Conservation (phyloP, 805 yeast species). For the Candida ficus region DNA sequence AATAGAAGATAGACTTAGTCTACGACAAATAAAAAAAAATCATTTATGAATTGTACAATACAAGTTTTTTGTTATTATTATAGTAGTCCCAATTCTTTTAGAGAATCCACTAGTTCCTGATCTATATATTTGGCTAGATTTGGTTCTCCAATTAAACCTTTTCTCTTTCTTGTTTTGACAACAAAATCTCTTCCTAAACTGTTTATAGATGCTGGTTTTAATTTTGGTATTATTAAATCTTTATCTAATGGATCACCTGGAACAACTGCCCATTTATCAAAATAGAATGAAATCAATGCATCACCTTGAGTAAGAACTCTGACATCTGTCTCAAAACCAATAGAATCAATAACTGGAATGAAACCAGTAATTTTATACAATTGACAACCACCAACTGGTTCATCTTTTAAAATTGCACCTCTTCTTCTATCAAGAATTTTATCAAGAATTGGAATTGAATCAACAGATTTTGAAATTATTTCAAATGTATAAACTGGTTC, state of each 20-base stretch:
- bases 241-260: conserved; percentile 91
- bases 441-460: conserved; percentile 44
- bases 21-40: not conserved
- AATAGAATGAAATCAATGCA: conserved; percentile 62
- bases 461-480: conserved; percentile 45
- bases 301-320: conserved; percentile 73
- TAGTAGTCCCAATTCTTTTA: conserved; percentile 44
- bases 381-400: conserved; percentile 69
- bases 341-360: conserved; percentile 85
- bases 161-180: conserved; percentile 81
- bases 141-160: conserved; percentile 77
- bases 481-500: conserved; percentile 75
- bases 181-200: conserved; percentile 85
- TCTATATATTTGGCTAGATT: conserved; percentile 64
- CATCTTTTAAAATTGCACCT: conserved; percentile 48
- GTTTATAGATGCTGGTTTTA: conserved; percentile 67
- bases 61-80: conserved; percentile 1
- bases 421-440: conserved; percentile 57
- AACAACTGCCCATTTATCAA: conserved; percentile 68
- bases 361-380: conserved; percentile 54
- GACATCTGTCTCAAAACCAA: conserved; percentile 85
- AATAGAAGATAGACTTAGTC: conserved; percentile 10
- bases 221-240: conserved; percentile 54
- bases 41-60: conserved; percentile 2
- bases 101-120: conserved; percentile 45